phyloP scores from a whole-genome alignment of 2,329 filamentous ascomycete genomes.

The Penicillium sp. region DNA sequence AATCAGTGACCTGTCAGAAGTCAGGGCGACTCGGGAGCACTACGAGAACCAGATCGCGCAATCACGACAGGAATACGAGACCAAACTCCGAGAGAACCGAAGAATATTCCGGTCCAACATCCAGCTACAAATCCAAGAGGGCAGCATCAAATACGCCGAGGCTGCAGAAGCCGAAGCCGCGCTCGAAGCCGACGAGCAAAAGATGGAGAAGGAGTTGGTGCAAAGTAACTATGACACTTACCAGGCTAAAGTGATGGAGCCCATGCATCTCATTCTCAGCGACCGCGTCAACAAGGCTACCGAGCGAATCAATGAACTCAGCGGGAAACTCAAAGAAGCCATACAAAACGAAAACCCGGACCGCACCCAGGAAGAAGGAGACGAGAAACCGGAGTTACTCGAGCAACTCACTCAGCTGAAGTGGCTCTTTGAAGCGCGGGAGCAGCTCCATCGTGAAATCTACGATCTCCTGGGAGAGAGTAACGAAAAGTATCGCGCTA shows the following conservation, averaged over 20 bases:
- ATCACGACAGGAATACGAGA: slow-evolving; percentile 51
- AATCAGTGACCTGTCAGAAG: slow-evolving; percentile 69
- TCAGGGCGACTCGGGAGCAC: slow-evolving; percentile 60
- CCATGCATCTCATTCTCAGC: slow-evolving; percentile 75
- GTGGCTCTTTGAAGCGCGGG: slow-evolving; percentile 95
- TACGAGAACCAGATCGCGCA: slow-evolving; percentile 49
- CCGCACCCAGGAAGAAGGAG: slow-evolving; percentile 87
- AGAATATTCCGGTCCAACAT: slow-evolving; percentile 69
- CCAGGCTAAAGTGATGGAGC: slow-evolving; percentile 76
- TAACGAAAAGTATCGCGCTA: slow-evolving; percentile 78
- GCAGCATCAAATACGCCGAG: slow-evolving; percentile 76
- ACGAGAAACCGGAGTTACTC: slow-evolving; percentile 87
- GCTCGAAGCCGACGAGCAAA: slow-evolving; percentile 65
- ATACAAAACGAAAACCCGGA: slow-evolving; percentile 68
- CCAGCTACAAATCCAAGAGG: slow-evolving; percentile 71
- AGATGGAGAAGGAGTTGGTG: slow-evolving; percentile 65
- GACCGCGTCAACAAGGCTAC: slow-evolving; percentile 70
- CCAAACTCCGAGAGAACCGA: slow-evolving; percentile 56
- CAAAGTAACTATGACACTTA: slow-evolving; percentile 82
- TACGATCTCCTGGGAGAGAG: slow-evolving; percentile 82
- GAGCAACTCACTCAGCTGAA: slow-evolving; percentile 94
- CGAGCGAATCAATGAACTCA: slow-evolving; percentile 71
- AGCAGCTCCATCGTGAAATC: slow-evolving; percentile 76
- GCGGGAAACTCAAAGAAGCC: slow-evolving; percentile 67
- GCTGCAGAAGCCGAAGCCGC: slow-evolving; percentile 78